A percentile compares a stretch with the other conserved stretches of the same genome.
phyloP scores from a whole-genome alignment of 2,329 filamentous ascomycete genomes.

The Aspergillus niger region DNA sequence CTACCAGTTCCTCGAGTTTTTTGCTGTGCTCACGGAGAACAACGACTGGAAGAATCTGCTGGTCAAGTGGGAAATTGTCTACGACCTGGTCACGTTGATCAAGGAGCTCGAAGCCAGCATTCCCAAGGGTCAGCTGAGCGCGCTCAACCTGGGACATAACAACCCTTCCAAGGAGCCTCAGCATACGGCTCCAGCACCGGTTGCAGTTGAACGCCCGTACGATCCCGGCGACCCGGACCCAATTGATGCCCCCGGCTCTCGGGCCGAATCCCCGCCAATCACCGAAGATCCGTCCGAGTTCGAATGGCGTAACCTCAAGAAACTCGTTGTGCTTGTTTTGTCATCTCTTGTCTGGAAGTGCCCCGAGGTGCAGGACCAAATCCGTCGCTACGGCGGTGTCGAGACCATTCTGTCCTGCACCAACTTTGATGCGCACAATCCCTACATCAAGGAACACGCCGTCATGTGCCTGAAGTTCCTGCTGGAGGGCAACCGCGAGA shows the following conservation, averaged over 20 bases:
- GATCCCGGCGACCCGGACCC: constrained; percentile 49
- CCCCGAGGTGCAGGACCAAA: constrained; percentile 80
- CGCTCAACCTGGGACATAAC: constrained; percentile 36
- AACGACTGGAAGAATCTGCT: constrained; percentile 79
- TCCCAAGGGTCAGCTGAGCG: constrained; percentile 71
- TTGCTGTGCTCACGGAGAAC: constrained; percentile 85
- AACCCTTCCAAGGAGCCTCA: constrained; percentile 35
- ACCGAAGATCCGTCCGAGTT: constrained; percentile 67
- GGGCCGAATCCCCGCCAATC: constrained; percentile 50
- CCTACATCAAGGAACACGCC: constrained; percentile 88
- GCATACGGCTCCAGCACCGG: constrained; percentile 39
- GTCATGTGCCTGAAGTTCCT: constrained; percentile 82
- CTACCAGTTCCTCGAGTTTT: constrained; percentile 91
- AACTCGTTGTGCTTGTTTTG: constrained; percentile 85
- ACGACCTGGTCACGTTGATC: constrained; percentile 83
- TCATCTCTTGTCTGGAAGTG: constrained; percentile 88
- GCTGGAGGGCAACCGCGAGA: constrained; percentile 53
- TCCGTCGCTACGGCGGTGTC: constrained; percentile 81
- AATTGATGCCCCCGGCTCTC: constrained; percentile 46
- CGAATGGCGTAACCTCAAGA: constrained; percentile 83
- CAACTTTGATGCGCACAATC: constrained; percentile 87
- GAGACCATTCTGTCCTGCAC: constrained; percentile 88
- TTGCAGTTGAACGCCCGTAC: constrained; percentile 67
- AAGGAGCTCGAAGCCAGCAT: constrained; percentile 86
- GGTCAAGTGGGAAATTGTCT: constrained; percentile 88